phyloP scores from a whole-genome alignment of 768 basidiomycete genomes.

The Antrodiella citrinella region DNA sequence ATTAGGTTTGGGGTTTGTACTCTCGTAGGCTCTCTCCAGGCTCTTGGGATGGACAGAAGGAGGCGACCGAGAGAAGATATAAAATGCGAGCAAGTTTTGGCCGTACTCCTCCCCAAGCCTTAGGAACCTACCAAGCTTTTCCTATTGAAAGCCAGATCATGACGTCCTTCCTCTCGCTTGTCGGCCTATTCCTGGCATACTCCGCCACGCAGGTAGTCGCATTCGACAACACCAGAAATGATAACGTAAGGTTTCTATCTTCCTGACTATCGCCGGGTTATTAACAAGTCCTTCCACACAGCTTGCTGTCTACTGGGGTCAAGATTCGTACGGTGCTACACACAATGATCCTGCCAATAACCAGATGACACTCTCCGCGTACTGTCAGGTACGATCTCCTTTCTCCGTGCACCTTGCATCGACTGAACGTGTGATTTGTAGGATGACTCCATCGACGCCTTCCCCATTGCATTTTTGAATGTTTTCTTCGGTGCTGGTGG shows the following conservation, averaged over 20 bases:
- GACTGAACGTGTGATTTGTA: constrained; percentile 11
- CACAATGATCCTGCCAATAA: constrained; percentile 34
- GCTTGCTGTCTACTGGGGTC: constrained; percentile 40
- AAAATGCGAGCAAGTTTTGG: neutral
- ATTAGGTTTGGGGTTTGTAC: neutral
- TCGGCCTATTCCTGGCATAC: constrained; percentile 2
- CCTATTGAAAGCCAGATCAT: neutral
- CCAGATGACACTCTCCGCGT: constrained; percentile 42
- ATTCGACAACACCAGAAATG: constrained; percentile 28
- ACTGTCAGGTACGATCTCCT: constrained; percentile 37
- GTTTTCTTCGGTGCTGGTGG: constrained; percentile 53
- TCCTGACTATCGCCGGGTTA: constrained; percentile 14
- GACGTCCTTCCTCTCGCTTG: constrained; percentile 2
- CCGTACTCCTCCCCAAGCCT: neutral
- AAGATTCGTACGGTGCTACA: constrained; percentile 52
- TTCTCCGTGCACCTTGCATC: neutral
- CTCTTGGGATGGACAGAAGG: too few relatives aligned
- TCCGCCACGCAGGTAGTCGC: constrained; percentile 10
- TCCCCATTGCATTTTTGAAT: constrained; percentile 56
- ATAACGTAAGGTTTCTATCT: constrained; percentile 28
- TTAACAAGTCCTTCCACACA: neutral
- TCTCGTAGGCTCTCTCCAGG: too few relatives aligned
- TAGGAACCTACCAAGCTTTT: neutral
- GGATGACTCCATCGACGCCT: constrained; percentile 49
- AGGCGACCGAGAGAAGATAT: too few relatives aligned